Evolutionary conservation across 2,329 filamentous ascomycete genomes (phyloP).

Genomic region (Ustulina deusta): DNA sequence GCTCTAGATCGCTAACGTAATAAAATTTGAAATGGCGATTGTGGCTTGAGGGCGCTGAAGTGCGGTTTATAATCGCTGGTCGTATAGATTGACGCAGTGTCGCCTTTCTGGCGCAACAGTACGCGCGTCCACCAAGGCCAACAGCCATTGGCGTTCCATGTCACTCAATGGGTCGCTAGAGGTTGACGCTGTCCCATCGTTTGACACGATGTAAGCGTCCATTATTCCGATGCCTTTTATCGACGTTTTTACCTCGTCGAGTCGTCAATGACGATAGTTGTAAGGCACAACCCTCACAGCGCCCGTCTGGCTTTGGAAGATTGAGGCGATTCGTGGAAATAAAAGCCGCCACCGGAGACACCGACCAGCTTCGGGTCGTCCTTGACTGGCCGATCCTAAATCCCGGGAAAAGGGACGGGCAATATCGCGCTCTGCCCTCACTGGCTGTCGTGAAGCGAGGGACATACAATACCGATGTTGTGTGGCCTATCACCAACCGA

Average conservation of each 20-base stretch:
- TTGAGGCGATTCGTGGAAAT: not conserved
- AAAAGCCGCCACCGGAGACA: not conserved
- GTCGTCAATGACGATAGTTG: not conserved
- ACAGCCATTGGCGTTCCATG: not conserved
- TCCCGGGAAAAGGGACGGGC: too few relatives aligned
- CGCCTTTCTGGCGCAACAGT: not conserved
- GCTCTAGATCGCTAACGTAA: too few relatives aligned
- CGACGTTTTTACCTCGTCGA: not conserved
- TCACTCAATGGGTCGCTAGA: not conserved
- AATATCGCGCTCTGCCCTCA: too few relatives aligned
- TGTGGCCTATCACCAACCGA: too few relatives aligned
- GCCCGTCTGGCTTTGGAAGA: not conserved
- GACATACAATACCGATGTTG: too few relatives aligned
- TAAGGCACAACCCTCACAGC: not conserved
- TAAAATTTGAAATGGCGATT: not conserved
- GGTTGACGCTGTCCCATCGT: not conserved
- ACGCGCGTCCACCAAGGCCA: not conserved
- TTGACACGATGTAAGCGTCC: not conserved
- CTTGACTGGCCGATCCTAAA: not conserved
- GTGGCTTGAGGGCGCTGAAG: not conserved
- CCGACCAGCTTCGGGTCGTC: not conserved
- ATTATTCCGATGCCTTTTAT: not conserved
- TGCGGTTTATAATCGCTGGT: too few relatives aligned
- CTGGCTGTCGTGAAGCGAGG: too few relatives aligned
- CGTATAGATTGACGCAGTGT: not conserved